Percentiles rank a stretch among this genome's conserved stretches.
Evolutionary conservation across 78 protist species (phyloP).

Genomic region (Chrysochromulina tobinii): DNA sequence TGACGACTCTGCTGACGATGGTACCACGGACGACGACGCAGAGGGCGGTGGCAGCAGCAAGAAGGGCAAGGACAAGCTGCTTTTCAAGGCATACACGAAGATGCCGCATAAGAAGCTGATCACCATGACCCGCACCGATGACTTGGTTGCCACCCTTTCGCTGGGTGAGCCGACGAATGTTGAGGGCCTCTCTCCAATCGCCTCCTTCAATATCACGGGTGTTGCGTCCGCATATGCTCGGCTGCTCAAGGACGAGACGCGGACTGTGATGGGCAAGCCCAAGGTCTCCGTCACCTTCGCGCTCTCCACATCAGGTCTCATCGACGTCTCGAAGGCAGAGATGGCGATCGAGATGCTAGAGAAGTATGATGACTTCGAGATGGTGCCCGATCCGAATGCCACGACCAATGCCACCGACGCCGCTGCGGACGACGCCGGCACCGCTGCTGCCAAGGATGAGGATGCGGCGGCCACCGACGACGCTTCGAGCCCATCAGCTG

Average conservation of each 20-base stretch:
- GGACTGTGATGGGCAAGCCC: background rate
- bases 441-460: background rate
- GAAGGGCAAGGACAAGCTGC: conserved; percentile 2
- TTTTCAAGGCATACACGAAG: background rate
- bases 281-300: background rate
- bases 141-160: background rate
- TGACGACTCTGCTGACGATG: background rate
- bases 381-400: background rate
- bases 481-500: background rate
- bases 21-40: background rate
- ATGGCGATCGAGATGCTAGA: background rate
- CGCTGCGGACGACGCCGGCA: background rate
- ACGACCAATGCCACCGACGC: background rate
- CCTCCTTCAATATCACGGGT: background rate
- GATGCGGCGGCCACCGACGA: background rate
- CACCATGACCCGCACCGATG: background rate
- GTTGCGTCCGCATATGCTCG: background rate
- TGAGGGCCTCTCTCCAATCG: background rate
- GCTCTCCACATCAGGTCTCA: background rate
- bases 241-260: background rate
- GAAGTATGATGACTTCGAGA: background rate
- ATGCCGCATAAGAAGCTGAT: conserved; percentile 16
- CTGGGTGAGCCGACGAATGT: too few species aligned
- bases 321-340: background rate
- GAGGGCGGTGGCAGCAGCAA: background rate